Base-by-base conservation (phyloP, 2,329 filamentous ascomycete genomes). In the Cryphonectria carpinicola region DNA sequence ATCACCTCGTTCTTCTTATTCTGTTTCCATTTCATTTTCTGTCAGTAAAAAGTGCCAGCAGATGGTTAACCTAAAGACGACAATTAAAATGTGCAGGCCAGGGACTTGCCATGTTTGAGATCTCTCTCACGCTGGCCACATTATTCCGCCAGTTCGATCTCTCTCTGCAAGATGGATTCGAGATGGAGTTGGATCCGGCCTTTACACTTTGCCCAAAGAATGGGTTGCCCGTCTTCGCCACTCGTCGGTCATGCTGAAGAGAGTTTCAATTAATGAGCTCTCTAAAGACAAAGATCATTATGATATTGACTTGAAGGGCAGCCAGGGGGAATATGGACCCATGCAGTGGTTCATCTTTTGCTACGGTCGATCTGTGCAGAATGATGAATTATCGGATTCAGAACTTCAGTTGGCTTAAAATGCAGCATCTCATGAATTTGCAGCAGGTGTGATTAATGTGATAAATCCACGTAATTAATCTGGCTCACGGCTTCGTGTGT, bases 131-230 rank as follows among this genome's bases (percentile, higher is more conserved):
- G 8, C 25, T 65, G 17, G 63, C 63, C n/a, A 52, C 63, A 3
- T 41, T 65, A 6, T 65, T 65, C 63, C 39, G 63, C 6, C 63
- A 65, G 14, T 65, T 65, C 43, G 63, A 65, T 13, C 41, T 65
- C 22, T 65, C 25, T 3, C 19, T 65, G 63, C 63, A 28, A 28
- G 63, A 46, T 22, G 63, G 63, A 5, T 65, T 65, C 10, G 41
- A 35, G 25, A 65, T 65, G 63, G 43, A 65, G 25, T 28, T 65
- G 13, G 63, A 65, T n/a, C 41, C 63, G 13, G 63, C 63, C 22
- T 65, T 65, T 65, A 65, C 63, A 35, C 63, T 65, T 6, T 65
- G 63, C 41, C 63, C 63, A 4, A 65, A 65, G 43, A 65, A 65
- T n/a, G 63, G 63, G 1, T 19, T 65, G n/a, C 63, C 63, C 4